Base-by-base conservation (phyloP, 2,329 filamentous ascomycete species). In the Epichloe coenophiala region DNA sequence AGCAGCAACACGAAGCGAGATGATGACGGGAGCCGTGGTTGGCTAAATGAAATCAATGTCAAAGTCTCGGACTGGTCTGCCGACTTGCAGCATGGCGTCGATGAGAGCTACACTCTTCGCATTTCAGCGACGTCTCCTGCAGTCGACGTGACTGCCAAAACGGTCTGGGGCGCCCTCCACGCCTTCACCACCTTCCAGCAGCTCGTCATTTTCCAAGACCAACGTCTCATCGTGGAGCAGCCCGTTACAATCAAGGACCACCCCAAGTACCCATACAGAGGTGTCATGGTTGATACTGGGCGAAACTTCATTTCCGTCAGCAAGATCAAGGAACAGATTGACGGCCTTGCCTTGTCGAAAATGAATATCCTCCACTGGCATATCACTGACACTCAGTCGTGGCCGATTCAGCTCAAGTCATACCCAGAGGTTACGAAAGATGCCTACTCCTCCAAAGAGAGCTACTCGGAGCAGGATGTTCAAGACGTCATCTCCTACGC, bases 341-440 rank as follows among this genome's bases (percentile, higher is more conserved):
- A 77, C 51, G 75, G 70, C 51, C 71, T 79, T 68, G 67, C 75
- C 6, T 65, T 78, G 45, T 71, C 75, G 50, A 80, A 80, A 63
- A 66, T 80, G 54, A 80, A 78, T 54, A 67, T 77, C 15, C 63
- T 80, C 38, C 76, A 80, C 59, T 78, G 75, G 75, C 76, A 80
- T 61, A 61, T 78, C 53, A 67, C 72, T 35, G 76, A 80, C 57
- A 63, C 69, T 11, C 76, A 80, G 53, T 77, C 75, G 1, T 80
- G 76, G 76, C 71, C 75, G 3, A 57, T 78, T 15, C 63, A 76
- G 42, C 67, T 79, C 45, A 54, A 68, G 5, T 59, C 66, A 3
- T 76, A 74, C 53, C 75, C 75, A 0, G 58, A 77, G 52, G 75
- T 77, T 69, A 72, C 66, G 40, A 68, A 72, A 49, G 76, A 77